A percentile compares a stretch with the other conserved stretches of the same genome.
Evolutionary conservation across 179 eudicot genomes (phyloP).

Genomic region (Spinacia oleracea): DNA sequence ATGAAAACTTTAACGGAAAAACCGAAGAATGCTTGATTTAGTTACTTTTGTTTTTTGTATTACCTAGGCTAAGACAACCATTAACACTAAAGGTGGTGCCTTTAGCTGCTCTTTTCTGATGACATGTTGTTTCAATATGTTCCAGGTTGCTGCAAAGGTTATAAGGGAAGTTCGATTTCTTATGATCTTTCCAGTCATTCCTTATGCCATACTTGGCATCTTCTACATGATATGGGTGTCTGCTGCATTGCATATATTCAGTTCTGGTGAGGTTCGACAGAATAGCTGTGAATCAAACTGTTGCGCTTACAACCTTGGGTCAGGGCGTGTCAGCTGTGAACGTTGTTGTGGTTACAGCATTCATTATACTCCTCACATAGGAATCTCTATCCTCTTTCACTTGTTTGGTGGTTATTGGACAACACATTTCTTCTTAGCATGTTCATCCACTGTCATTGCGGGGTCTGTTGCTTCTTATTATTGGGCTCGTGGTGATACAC

Average conservation of each 20-base stretch:
- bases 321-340: constrained; percentile 74
- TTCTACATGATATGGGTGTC: constrained; percentile 94
- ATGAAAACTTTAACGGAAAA: neutral
- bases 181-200: constrained; percentile 86
- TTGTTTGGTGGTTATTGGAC: constrained; percentile 93
- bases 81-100: neutral
- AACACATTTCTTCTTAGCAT: constrained; percentile 78
- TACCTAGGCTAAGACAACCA: neutral
- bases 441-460: constrained; percentile 92
- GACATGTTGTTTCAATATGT: constrained; percentile 15
- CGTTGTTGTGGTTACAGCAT: constrained; percentile 88
- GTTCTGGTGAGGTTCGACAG: constrained; percentile 82
- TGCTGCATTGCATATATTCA: constrained; percentile 81
- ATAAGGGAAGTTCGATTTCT: constrained; percentile 97
- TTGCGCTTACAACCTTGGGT: constrained; percentile 83
- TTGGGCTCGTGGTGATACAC: constrained; percentile 89
- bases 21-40: neutral
- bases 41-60: neutral
- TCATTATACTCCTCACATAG: constrained; percentile 83
- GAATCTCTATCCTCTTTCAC: constrained; percentile 85
- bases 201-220: constrained; percentile 70
- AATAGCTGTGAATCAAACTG: constrained; percentile 78
- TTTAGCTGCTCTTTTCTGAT: neutral
- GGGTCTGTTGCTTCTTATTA: constrained; percentile 99
- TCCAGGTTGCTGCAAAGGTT: constrained; percentile 97